Percentiles rank a stretch among this genome's conserved stretches.
Evolutionary conservation across 1,284 basidiomycete genomes (phyloP).

Genomic region (Sporisorium scitamineum): DNA sequence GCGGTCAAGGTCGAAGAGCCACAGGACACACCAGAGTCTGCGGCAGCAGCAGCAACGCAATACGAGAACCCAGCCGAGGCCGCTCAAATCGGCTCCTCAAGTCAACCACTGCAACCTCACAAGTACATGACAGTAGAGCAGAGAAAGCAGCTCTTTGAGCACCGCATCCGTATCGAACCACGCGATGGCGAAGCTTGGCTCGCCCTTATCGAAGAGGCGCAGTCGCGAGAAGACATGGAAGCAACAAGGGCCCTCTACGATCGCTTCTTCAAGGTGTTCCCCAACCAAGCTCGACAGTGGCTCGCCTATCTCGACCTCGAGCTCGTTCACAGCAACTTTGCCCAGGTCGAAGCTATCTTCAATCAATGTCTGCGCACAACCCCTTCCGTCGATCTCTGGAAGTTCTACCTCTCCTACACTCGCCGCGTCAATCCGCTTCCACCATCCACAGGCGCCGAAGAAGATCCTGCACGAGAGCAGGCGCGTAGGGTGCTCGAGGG

Average conservation of each 20-base stretch:
- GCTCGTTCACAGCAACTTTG: conserved; percentile 78
- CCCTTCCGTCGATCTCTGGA: conserved; percentile 86
- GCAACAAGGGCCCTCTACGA: conserved; percentile 80
- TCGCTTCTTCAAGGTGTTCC: conserved; percentile 79
- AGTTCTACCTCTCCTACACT: conserved; percentile 72
- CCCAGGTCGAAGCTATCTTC: conserved; percentile 73
- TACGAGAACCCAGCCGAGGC: background rate
- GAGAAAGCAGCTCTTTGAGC: conserved; percentile 47
- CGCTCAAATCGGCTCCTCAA: conserved; percentile 5
- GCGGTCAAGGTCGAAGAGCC: background rate
- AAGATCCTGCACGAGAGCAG: conserved; percentile 73
- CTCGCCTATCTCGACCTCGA: conserved; percentile 80
- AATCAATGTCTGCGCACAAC: conserved; percentile 83
- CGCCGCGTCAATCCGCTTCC: conserved; percentile 67
- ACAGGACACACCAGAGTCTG: background rate
- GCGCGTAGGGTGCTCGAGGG: conserved; percentile 81
- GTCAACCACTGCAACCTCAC: conserved; percentile 23
- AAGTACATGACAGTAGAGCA: conserved; percentile 47
- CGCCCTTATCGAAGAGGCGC: conserved; percentile 77
- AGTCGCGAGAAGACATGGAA: conserved; percentile 77
- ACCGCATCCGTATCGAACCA: conserved; percentile 72
- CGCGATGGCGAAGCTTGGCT: conserved; percentile 79
- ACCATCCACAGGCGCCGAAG: conserved; percentile 62
- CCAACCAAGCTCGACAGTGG: conserved; percentile 74
- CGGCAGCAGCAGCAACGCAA: conserved; percentile 2